Conservation (phyloP, 1,284 basidiomycete genomes). For the Apiotrichum gracile region DNA sequence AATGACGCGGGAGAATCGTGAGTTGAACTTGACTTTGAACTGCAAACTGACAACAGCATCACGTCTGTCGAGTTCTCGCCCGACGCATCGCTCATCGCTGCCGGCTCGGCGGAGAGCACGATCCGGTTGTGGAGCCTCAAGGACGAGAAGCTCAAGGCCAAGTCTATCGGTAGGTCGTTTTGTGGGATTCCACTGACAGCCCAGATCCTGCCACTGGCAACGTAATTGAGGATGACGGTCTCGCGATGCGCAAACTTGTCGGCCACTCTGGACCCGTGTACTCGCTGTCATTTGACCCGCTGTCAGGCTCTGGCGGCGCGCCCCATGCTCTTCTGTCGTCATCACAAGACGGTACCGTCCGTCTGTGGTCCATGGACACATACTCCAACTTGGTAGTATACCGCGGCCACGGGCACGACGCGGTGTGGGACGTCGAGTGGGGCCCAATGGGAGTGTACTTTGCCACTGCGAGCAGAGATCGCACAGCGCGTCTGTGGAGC, state of each 20-base stretch:
- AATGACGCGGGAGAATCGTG: constrained; percentile 88
- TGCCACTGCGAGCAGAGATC: constrained; percentile 87
- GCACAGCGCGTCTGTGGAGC: constrained; percentile 93
- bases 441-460: constrained; percentile 98
- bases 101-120: constrained; percentile 93
- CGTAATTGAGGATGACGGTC: constrained; percentile 63
- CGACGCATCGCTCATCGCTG: constrained; percentile 91
- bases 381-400: constrained; percentile 90
- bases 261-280: constrained; percentile 97
- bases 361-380: constrained; percentile 95
- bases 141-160: constrained; percentile 68
- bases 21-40: constrained; percentile 31
- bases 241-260: constrained; percentile 82
- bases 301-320: constrained; percentile 74
- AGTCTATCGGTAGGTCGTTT: constrained; percentile 63
- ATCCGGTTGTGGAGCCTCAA: constrained; percentile 93
- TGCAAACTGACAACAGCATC: constrained; percentile 52
- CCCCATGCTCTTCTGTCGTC: constrained; percentile 84
- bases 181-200: not conserved
- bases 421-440: constrained; percentile 99
- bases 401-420: constrained; percentile 84
- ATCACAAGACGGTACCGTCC: constrained; percentile 86
- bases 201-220: constrained; percentile 26
- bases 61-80: constrained; percentile 84
- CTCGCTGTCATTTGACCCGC: constrained; percentile 85